A percentile compares a stretch with the other conserved stretches of the same genome.
These are phyloP conservation scores for Hansfordia pulvinata DNA, from an alignment of 2,329 filamentous ascomycete species.

Conservation along the genomic window DNA sequence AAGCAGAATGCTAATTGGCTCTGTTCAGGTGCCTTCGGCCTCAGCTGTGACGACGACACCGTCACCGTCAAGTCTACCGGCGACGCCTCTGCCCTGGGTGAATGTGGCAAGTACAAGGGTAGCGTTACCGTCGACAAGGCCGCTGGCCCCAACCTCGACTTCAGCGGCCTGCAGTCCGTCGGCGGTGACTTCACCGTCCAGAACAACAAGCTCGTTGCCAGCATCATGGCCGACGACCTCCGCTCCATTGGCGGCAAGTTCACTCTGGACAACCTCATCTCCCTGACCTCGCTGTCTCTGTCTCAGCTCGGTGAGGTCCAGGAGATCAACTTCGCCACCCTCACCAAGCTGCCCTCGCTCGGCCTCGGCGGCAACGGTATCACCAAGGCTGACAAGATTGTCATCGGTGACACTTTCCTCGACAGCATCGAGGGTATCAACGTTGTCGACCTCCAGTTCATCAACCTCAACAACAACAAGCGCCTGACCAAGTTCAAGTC, in stretches of 20 bases:
- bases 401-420: constrained; percentile 79
- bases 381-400: constrained; percentile 51
- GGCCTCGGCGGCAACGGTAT: constrained; percentile 42
- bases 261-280: constrained; percentile 51
- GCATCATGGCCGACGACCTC: constrained; percentile 48
- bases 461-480: constrained; percentile 85
- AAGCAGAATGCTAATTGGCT: constrained; percentile 6
- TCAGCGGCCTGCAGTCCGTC: constrained; percentile 47
- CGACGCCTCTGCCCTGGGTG: constrained; percentile 42
- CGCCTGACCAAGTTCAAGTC: constrained; percentile 65
- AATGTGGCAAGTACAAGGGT: constrained; percentile 57
- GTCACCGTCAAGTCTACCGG: constrained; percentile 49
- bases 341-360: constrained; percentile 43
- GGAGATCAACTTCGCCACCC: constrained; percentile 56
- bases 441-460: constrained; percentile 53
- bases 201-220: constrained; percentile 49
- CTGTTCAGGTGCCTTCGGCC: constrained; percentile 11
- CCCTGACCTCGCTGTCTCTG: constrained; percentile 56
- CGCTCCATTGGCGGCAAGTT: constrained; percentile 56
- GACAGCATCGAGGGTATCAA: constrained; percentile 68
- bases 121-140: constrained; percentile 48
- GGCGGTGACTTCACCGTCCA: constrained; percentile 41
- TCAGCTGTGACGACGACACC: constrained; percentile 21
- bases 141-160: constrained; percentile 41
- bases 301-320: constrained; percentile 49